Evolutionary conservation across 2,329 filamentous ascomycete genomes (phyloP).

Genomic region (Rhinocladiella mackenziei): DNA sequence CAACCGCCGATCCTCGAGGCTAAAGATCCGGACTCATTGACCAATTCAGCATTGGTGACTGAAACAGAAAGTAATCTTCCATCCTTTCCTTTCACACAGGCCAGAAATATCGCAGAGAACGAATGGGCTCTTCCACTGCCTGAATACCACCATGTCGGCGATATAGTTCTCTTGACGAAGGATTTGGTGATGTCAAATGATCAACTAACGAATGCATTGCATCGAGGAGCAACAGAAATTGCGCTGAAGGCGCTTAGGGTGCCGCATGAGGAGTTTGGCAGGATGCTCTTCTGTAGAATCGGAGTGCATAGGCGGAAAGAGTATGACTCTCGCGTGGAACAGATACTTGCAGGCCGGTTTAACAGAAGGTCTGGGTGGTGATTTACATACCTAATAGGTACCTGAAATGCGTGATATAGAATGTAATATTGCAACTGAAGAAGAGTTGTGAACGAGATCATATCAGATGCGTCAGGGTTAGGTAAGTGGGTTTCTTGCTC

Average conservation of each 20-base stretch:
- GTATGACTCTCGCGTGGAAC: background rate
- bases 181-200: background rate
- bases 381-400: too few species aligned
- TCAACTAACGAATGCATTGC: too few species aligned
- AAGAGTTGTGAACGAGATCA: too few species aligned
- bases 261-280: background rate
- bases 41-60: too few species aligned
- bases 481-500: too few species aligned
- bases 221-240: too few species aligned
- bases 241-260: background rate
- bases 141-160: background rate
- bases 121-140: conserved; percentile 1
- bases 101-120: background rate
- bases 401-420: too few species aligned
- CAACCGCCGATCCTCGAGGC: background rate
- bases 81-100: too few species aligned
- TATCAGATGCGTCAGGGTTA: too few species aligned
- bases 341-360: background rate
- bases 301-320: conserved; percentile 1
- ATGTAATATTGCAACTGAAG: too few species aligned
- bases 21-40: background rate
- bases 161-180: background rate
- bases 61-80: too few species aligned
- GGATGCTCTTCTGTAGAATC: conserved; percentile 4
- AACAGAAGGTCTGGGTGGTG: background rate